Evolutionary conservation across 768 basidiomycete species (phyloP), one percentile per base, ranked within the genome.

Genomic region (Scleroderma bovista): DNA sequence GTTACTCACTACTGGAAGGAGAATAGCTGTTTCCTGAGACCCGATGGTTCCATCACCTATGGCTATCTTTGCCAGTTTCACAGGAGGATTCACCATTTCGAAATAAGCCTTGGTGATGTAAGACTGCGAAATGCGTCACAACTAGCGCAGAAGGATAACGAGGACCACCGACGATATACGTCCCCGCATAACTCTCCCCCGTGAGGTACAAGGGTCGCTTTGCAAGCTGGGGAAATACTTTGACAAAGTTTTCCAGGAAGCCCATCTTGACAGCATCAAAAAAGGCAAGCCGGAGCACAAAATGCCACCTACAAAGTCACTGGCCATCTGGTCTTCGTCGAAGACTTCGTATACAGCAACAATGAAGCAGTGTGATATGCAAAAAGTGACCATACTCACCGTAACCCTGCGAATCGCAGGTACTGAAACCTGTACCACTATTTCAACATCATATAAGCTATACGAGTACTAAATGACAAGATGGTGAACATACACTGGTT

Each of bases 101-200:
- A 89, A 85, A 61, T 86, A 83, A 12, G 83, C 71, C 65, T 87
- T 86, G 54, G 81, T 69, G 58, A 89, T 88, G 60, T 88, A 88
- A 9, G 87, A 85, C 84, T 88, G 36, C 6, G 44, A 26, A 36
- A 6, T 7, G 19, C 12, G 34, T 36, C 34, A 19, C 32, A 20
- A 24, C 42, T 13, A 2, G 24, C 32, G 22, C 43, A 46, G 36
- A n/a, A 32, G 11, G 19, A 42, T 20, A 31, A 13, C 12, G 34
- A 24, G 41, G 10, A 43, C 17, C 19, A 60, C 79, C 57, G 51
- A 81, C 80, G 47, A 88, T 86, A 57, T 84, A 87, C 51, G 75
- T 75, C 24, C 87, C 87, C 12, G 87, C 79, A 63, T 88, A 88
- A 57, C 83, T 85, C 65, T 88, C 87, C 6, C 87, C 87, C 0